These are phyloP conservation scores for Mycena floridula DNA, from an alignment of 768 basidiomycete genomes.

Conservation along the genomic window DNA sequence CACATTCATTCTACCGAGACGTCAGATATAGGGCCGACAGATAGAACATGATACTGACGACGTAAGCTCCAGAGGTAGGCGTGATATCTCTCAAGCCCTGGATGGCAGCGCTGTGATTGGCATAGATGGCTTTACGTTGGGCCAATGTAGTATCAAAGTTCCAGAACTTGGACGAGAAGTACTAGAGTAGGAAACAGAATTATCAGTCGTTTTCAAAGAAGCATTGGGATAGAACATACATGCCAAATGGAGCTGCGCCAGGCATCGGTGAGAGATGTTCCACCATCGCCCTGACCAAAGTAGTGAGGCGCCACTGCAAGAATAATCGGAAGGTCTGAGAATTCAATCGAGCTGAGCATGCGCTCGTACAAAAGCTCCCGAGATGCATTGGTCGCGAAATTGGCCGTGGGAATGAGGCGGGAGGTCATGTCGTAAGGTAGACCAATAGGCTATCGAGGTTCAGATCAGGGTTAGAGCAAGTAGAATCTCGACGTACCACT, in stretches of 20 bases:
- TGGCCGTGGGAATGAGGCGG: no score
- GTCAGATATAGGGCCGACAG: background rate
- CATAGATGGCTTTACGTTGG: conserved; percentile 1
- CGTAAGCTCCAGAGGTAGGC: no score
- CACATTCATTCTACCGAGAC: conserved; percentile 28
- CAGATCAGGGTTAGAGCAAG: conserved; percentile 20
- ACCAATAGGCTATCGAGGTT: no score
- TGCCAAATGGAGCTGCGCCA: no score
- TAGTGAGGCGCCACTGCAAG: conserved; percentile 1
- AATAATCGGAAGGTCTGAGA: conserved; percentile 6
- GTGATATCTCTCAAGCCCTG: no score
- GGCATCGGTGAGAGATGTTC: conserved; percentile 1
- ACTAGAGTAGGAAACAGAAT: no score
- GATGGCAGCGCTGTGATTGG: no score
- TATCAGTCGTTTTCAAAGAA: background rate
- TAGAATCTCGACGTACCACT: conserved; percentile 20
- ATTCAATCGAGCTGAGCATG: conserved; percentile 1
- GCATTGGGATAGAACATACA: background rate
- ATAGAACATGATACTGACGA: conserved; percentile 7
- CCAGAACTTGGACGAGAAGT: no score
- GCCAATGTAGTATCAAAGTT: conserved; percentile 10
- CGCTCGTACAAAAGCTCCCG: conserved; percentile 8
- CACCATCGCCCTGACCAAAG: background rate
- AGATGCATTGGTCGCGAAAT: conserved; percentile 12
- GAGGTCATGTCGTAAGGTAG: no score